Evolutionary conservation across 176 grass and related monocot genomes (phyloP).

Genomic region (Lolium multiflorum): DNA sequence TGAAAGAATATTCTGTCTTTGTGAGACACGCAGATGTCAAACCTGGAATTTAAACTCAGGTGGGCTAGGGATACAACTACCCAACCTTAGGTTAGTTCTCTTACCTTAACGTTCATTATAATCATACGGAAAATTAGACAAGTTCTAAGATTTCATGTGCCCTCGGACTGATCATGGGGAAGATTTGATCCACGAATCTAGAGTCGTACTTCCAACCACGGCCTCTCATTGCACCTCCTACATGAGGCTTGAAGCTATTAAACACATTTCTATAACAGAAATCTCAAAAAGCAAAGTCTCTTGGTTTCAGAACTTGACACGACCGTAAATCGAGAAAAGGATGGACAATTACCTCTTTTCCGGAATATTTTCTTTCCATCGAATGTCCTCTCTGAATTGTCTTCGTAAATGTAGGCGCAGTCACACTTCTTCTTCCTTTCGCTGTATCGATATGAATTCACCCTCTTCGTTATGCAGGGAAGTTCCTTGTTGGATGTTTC

Average conservation of each 20-base stretch:
- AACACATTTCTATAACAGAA: background rate
- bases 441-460: constrained; percentile 13
- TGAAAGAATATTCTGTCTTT: too few relatives aligned
- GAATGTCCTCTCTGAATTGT: constrained; percentile 61
- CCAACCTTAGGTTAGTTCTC: too few relatives aligned
- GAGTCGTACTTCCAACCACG: constrained; percentile 90
- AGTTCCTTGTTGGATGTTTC: constrained; percentile 36
- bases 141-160: constrained; percentile 78
- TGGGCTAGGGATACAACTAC: too few relatives aligned
- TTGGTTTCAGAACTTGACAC: background rate
- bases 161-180: constrained; percentile 85
- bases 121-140: too few relatives aligned
- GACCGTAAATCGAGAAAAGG: constrained; percentile 2
- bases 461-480: constrained; percentile 29
- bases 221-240: constrained; percentile 80
- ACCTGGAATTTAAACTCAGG: too few relatives aligned
- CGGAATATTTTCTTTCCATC: constrained; percentile 74
- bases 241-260: background rate
- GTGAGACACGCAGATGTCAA: too few relatives aligned
- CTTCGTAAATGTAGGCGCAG: constrained; percentile 74
- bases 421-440: constrained; percentile 55
- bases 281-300: background rate
- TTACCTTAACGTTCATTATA: too few relatives aligned
- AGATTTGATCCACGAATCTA: constrained; percentile 83
- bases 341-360: constrained; percentile 64